These are phyloP conservation scores for Dendrocalamus latiflorus DNA, from an alignment of 202 grass and related monocot species.

Conservation along the genomic window DNA sequence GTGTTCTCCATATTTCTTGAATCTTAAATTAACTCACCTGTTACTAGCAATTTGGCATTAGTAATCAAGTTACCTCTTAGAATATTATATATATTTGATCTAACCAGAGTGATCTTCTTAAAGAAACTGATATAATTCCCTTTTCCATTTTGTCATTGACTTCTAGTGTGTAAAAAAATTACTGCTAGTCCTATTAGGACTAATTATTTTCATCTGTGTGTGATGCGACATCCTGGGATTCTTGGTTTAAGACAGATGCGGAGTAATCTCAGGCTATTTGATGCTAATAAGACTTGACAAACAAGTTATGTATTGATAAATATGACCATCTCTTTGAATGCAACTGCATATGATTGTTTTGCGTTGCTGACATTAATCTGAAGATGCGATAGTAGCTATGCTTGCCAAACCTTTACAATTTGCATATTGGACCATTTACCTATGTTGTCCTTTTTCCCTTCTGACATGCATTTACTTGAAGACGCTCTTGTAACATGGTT, in stretches of 20 bases:
- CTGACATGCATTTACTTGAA: constrained; percentile 11
- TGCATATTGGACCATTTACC: not conserved
- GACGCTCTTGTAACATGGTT: constrained; percentile 16
- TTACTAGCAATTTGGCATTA: not conserved
- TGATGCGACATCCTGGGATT: not conserved
- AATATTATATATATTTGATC: not conserved
- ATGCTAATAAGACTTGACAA: not conserved
- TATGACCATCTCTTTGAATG: not conserved
- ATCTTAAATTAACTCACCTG: not conserved
- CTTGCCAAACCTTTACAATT: not conserved
- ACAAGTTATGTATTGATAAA: too few species aligned
- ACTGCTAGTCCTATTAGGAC: not conserved
- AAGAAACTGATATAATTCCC: not conserved
- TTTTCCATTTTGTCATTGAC: not conserved
- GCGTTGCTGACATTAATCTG: not conserved
- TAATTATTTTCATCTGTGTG: not conserved
- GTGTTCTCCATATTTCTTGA: not conserved
- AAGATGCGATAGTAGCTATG: not conserved
- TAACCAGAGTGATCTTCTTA: not conserved
- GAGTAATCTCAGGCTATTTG: not conserved
- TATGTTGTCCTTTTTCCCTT: not conserved
- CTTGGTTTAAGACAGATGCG: not conserved
- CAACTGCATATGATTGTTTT: not conserved
- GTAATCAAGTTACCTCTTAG: not conserved
- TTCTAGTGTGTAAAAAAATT: not conserved